Evolutionary conservation across 192 early-diverging fungal genomes (phyloP).

Genomic region (Linnemannia zychae): DNA sequence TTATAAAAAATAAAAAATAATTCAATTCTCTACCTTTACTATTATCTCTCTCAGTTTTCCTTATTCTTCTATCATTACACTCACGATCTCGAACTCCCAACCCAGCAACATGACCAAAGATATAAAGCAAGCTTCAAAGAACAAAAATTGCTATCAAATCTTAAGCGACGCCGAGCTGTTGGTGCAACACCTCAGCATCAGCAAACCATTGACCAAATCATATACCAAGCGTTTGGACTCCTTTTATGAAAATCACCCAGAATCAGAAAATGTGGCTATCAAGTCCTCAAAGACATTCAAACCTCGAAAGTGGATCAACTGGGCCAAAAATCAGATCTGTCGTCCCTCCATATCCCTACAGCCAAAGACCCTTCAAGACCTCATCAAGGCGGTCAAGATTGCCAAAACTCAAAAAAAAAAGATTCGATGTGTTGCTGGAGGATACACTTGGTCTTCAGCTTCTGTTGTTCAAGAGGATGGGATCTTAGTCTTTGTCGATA

Average conservation of each 20-base stretch:
- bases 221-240: too few relatives aligned
- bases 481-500: constrained; percentile 23
- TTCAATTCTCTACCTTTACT: too few relatives aligned
- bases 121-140: too few relatives aligned
- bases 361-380: constrained; percentile 18
- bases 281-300: not conserved
- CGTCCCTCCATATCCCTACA: constrained; percentile 25
- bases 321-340: constrained; percentile 23
- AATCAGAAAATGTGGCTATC: not conserved
- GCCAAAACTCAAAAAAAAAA: constrained; percentile 20
- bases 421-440: constrained; percentile 39
- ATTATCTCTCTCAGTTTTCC: too few relatives aligned
- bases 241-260: not conserved
- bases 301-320: constrained; percentile 1
- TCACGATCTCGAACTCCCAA: too few relatives aligned
- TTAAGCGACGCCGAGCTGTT: too few relatives aligned
- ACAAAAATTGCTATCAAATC: too few relatives aligned
- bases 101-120: too few relatives aligned
- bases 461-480: not conserved
- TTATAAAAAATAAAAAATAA: too few relatives aligned
- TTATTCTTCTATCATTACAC: too few relatives aligned
- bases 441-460: constrained; percentile 25
- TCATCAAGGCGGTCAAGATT: constrained; percentile 4
- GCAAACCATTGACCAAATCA: too few relatives aligned
- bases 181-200: too few relatives aligned